phyloP scores from a whole-genome alignment of 2,329 filamentous ascomycete species.

The Stagonosporopsis rhizophila region DNA sequence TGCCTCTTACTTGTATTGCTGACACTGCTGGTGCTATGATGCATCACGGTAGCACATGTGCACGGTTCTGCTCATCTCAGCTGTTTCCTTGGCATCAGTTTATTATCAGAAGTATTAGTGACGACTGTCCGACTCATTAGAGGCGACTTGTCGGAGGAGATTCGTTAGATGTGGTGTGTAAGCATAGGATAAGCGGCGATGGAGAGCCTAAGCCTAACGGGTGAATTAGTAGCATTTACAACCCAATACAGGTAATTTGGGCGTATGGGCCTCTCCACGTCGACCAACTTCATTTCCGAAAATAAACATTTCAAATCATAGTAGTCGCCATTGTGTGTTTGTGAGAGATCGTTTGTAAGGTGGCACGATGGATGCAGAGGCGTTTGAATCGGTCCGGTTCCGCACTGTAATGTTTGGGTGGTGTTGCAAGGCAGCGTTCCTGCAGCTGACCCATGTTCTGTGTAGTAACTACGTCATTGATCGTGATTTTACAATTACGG shows the following conservation, averaged over 20 bases:
- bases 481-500: neutral
- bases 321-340: neutral
- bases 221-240: slow-evolving; percentile 32
- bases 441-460: slow-evolving; percentile 17
- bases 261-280: slow-evolving; percentile 5
- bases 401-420: slow-evolving; percentile 21
- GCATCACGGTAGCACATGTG: too few relatives aligned
- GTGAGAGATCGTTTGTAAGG: neutral
- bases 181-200: slow-evolving; percentile 38
- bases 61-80: too few relatives aligned
- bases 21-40: too few relatives aligned
- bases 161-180: slow-evolving; percentile 26
- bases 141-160: neutral
- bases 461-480: slow-evolving; percentile 8
- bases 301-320: neutral
- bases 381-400: neutral
- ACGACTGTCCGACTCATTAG: neutral
- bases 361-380: neutral
- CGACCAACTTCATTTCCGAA: slow-evolving; percentile 17
- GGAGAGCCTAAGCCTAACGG: slow-evolving; percentile 16
- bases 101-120: neutral
- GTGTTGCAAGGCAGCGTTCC: slow-evolving; percentile 21
- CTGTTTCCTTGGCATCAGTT: too few relatives aligned
- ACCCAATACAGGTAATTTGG: slow-evolving; percentile 32
- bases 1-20: too few relatives aligned